These are phyloP conservation scores for Pleurotus eryngii DNA, from an alignment of 768 basidiomycete species.

Conservation along the genomic window DNA sequence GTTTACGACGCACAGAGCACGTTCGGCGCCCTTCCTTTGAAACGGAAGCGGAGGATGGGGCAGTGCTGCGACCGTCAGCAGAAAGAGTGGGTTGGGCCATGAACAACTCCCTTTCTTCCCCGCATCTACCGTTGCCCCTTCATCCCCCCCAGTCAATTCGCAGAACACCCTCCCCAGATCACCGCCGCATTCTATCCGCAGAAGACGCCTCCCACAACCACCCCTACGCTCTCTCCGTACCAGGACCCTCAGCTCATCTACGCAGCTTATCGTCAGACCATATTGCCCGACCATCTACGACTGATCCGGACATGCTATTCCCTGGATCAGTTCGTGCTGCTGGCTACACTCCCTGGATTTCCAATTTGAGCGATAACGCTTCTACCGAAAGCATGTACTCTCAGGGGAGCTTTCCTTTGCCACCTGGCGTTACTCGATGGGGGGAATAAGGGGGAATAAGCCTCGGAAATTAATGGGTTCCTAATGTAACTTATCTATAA, in stretches of 20 bases:
- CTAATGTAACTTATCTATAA: too few species aligned
- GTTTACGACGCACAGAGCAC: not conserved
- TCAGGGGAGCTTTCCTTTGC: not conserved
- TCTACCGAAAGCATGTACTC: constrained; percentile 5
- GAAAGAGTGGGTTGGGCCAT: constrained; percentile 2
- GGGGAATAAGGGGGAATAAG: too few species aligned
- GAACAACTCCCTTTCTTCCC: constrained; percentile 5
- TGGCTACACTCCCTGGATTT: constrained; percentile 18
- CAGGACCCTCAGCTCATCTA: constrained; percentile 20
- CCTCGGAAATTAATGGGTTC: too few species aligned
- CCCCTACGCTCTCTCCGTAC: constrained; percentile 4
- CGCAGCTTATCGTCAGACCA: constrained; percentile 2
- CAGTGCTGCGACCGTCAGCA: not conserved
- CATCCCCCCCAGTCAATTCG: constrained; percentile 5
- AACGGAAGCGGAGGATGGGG: too few species aligned
- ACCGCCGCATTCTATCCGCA: constrained; percentile 11
- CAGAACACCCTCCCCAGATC: constrained; percentile 9
- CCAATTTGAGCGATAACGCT: not conserved
- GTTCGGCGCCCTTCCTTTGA: not conserved
- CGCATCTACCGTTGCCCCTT: constrained; percentile 11
- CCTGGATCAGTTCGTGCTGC: constrained; percentile 34
- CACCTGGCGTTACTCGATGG: not conserved
- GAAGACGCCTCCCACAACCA: constrained; percentile 14
- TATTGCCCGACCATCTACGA: constrained; percentile 12
- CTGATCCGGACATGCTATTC: constrained; percentile 29